phyloP scores from a whole-genome alignment of 495 filamentous ascomycete species.

The Tuber magnatum region DNA sequence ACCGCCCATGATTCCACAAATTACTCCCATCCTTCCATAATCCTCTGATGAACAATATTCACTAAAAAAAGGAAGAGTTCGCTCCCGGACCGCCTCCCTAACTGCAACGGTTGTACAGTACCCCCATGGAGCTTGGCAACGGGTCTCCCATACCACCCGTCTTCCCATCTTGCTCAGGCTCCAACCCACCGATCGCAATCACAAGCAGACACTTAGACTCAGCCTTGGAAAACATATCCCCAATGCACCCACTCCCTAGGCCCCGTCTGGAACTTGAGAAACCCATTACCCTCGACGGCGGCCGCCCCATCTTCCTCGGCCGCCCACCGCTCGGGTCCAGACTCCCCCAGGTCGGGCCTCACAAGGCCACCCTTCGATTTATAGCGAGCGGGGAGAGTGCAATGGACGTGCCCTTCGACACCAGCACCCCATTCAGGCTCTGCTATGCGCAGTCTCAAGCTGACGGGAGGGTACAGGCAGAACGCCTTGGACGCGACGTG shows the following conservation, averaged over 20 bases:
- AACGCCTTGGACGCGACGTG: constrained; percentile 48
- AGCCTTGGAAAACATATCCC: constrained; percentile 61
- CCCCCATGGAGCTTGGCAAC: not conserved
- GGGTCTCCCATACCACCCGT: constrained; percentile 15
- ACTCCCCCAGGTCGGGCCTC: no score
- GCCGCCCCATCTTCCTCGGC: no score
- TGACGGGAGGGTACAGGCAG: no score
- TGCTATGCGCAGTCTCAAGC: no score
- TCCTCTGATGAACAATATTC: no score
- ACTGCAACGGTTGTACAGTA: not conserved
- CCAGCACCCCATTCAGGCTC: constrained; percentile 53
- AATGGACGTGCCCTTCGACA: constrained; percentile 53
- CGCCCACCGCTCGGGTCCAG: not conserved
- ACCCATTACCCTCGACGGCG: no score
- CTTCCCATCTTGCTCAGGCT: constrained; percentile 54
- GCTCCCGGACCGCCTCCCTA: not conserved
- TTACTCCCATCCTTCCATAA: no score
- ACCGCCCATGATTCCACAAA: no score
- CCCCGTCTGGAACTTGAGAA: no score
- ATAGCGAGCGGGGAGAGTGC: constrained; percentile 59
- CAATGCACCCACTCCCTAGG: no score
- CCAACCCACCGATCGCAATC: constrained; percentile 50
- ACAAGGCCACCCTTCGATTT: constrained; percentile 51
- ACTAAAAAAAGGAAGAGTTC: no score
- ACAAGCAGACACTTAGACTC: constrained; percentile 66